Conservation (phyloP, 2,329 filamentous ascomycete genomes). For the Acarospora socialis region DNA sequence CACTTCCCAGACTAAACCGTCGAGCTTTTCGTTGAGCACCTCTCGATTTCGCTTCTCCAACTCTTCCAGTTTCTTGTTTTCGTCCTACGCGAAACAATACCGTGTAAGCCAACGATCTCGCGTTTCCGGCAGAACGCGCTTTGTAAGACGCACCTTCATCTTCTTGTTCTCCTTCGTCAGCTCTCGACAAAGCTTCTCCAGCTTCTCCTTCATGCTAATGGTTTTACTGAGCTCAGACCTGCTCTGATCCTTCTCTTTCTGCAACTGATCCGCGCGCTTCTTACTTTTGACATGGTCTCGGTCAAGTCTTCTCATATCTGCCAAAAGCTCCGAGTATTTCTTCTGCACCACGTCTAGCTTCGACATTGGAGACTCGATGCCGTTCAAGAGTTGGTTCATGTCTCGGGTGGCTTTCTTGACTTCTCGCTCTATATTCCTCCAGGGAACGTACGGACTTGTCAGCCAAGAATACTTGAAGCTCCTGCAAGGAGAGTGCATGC, state of each 20-base stretch:
- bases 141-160: conserved; percentile 62
- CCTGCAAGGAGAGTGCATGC: no score
- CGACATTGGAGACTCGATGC: conserved; percentile 81
- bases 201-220: conserved; percentile 80
- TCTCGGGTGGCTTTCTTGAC: conserved; percentile 90
- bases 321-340: conserved; percentile 78
- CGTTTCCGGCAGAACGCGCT: background rate
- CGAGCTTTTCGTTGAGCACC: conserved; percentile 73
- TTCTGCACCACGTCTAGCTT: conserved; percentile 84
- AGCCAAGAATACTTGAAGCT: no score
- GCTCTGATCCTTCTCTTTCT: conserved; percentile 90
- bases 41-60: conserved; percentile 69
- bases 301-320: conserved; percentile 91
- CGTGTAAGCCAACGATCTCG: background rate
- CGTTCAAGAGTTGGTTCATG: conserved; percentile 66
- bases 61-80: conserved; percentile 83
- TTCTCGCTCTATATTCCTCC: conserved; percentile 71
- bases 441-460: conserved; percentile 18
- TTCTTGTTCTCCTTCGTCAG: conserved; percentile 96
- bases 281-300: conserved; percentile 92
- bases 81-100: conserved; percentile 44
- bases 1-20: conserved; percentile 65
- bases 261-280: conserved; percentile 81
- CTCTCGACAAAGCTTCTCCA: conserved; percentile 91
- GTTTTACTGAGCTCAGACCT: conserved; percentile 83